phyloP scores from a whole-genome alignment of 2,329 filamentous ascomycete species.

The Trichoderma asperellum region DNA sequence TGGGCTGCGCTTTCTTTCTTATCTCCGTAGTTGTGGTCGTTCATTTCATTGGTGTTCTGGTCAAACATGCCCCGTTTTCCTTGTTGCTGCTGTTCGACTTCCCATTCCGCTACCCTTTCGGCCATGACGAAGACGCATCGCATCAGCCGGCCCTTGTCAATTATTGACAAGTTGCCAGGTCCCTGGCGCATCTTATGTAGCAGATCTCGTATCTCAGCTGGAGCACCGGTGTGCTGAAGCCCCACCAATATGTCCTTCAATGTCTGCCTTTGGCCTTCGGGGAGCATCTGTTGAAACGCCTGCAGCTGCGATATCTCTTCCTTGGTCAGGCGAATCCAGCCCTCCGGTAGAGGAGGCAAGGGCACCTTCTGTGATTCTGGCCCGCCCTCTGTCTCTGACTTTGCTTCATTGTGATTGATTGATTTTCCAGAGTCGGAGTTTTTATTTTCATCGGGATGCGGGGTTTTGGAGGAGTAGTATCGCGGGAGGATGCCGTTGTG shows the following conservation, averaged over 20 bases:
- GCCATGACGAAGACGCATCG: conserved; percentile 44
- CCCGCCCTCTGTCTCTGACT: conserved; percentile 31
- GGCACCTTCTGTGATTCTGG: conserved; percentile 36
- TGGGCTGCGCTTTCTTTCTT: conserved; percentile 31
- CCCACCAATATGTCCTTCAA: conserved; percentile 64
- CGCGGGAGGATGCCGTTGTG: conserved; percentile 44
- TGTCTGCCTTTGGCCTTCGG: conserved; percentile 62
- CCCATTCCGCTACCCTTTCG: conserved; percentile 42
- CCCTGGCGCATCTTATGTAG: conserved; percentile 57
- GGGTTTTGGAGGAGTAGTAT: conserved; percentile 46
- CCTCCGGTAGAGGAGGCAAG: conserved; percentile 46
- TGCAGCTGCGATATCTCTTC: conserved; percentile 58
- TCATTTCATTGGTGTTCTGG: conserved; percentile 34
- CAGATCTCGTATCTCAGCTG: conserved; percentile 65
- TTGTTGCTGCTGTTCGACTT: conserved; percentile 32
- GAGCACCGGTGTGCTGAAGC: conserved; percentile 71
- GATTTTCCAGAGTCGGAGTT: conserved; percentile 20
- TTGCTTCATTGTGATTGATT: conserved; percentile 36
- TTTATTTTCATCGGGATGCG: conserved; percentile 44
- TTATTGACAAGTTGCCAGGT: conserved; percentile 56
- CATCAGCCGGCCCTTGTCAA: conserved; percentile 46
- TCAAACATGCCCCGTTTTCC: conserved; percentile 33
- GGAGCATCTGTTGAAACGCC: conserved; percentile 64
- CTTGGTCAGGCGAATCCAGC: conserved; percentile 53
- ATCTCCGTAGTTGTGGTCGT: conserved; percentile 32